A percentile compares a stretch with the other conserved stretches of the same genome.
Evolutionary conservation across 2,329 filamentous ascomycete genomes (phyloP).

Genomic region (Pezicula neosporulosa): DNA sequence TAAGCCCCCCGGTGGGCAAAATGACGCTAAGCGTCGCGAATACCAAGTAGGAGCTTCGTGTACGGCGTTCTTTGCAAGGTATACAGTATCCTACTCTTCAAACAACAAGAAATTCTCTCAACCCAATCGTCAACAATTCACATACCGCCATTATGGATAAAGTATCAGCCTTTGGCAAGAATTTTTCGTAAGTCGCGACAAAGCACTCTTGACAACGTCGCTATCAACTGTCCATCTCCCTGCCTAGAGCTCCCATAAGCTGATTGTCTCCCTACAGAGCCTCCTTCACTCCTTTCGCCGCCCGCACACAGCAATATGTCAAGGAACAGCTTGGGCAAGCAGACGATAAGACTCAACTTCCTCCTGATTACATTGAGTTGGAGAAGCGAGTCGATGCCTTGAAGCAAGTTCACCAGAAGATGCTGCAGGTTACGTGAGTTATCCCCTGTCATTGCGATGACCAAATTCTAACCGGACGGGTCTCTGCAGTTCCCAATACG

Average conservation of each 20-base stretch:
- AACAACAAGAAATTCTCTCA: conserved; percentile 9
- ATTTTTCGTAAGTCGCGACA: conserved; percentile 52
- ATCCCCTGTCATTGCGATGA: neutral
- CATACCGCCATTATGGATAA: conserved; percentile 55
- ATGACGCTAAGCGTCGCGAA: no score
- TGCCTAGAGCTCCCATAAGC: conserved; percentile 24
- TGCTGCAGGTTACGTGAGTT: conserved; percentile 90
- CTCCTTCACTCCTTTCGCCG: conserved; percentile 86
- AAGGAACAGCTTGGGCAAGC: conserved; percentile 96
- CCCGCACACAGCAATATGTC: conserved; percentile 93
- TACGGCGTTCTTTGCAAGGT: neutral
- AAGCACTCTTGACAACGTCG: neutral
- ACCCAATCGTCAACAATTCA: conserved; percentile 8
- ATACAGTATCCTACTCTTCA: conserved; percentile 4
- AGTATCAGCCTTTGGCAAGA: conserved; percentile 67
- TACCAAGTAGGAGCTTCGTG: neutral
- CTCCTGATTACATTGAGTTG: conserved; percentile 94
- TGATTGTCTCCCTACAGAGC: conserved; percentile 60
- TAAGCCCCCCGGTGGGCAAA: no score
- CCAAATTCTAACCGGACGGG: neutral
- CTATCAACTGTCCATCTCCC: conserved; percentile 10
- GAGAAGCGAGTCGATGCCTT: conserved; percentile 98
- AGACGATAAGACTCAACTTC: conserved; percentile 97
- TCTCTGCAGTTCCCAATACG: conserved; percentile 75
- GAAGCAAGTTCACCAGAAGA: conserved; percentile 95